These are phyloP conservation scores for Chamaenerion angustifolium DNA, from an alignment of 345 rosid genomes.

Conservation along the genomic window DNA sequence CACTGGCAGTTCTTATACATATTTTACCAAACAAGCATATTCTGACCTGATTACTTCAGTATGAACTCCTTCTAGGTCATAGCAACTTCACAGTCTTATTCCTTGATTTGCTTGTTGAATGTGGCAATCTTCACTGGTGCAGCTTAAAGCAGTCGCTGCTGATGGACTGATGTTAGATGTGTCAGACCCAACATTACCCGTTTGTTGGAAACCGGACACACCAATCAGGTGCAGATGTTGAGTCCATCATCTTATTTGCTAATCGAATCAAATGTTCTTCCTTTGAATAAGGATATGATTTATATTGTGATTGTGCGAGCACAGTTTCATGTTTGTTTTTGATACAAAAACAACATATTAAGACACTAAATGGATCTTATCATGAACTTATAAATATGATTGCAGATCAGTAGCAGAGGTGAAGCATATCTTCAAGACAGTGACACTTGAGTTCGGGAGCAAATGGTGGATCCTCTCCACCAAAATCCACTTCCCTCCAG, in stretches of 20 bases:
- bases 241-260: neutral
- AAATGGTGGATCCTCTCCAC: slow-evolving; percentile 75
- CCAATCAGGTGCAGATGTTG: slow-evolving; percentile 38
- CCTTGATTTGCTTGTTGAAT: neutral
- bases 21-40: slow-evolving; percentile 64
- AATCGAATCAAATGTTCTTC: neutral
- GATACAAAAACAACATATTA: too few relatives aligned
- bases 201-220: slow-evolving; percentile 55
- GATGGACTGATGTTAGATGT: slow-evolving; percentile 34
- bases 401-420: slow-evolving; percentile 53
- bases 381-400: neutral
- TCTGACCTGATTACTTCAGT: slow-evolving; percentile 53
- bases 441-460: slow-evolving; percentile 72
- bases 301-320: neutral
- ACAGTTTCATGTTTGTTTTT: too few relatives aligned
- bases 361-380: too few relatives aligned
- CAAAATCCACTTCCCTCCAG: slow-evolving; percentile 54
- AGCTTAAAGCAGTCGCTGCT: slow-evolving; percentile 43
- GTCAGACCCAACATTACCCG: slow-evolving; percentile 57
- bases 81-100: neutral
- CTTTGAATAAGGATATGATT: neutral
- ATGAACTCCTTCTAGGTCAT: slow-evolving; percentile 15
- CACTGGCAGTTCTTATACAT: slow-evolving; percentile 88
- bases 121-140: slow-evolving; percentile 11
- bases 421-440: slow-evolving; percentile 53